These are phyloP conservation scores for Cinnamomum chago DNA, from an alignment of 164 flowering plant genomes.

Conservation along the genomic window DNA sequence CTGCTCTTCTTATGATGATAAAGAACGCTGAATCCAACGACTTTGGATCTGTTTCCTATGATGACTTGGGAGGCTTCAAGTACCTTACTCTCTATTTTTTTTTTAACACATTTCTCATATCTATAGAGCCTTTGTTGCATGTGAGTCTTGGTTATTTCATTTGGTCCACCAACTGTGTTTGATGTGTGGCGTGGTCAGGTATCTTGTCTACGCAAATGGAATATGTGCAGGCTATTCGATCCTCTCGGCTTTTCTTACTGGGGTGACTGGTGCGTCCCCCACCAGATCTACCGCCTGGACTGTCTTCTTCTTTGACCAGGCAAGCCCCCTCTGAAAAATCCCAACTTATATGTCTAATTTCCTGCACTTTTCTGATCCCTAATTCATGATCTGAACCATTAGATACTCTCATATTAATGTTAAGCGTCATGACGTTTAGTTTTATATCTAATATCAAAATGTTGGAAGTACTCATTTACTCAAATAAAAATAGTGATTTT, in stretches of 20 bases:
- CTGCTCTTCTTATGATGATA: conserved; percentile 75
- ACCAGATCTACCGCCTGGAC: conserved; percentile 66
- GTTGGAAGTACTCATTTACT: no score
- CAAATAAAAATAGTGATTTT: no score
- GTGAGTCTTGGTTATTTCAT: neutral
- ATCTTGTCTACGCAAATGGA: conserved; percentile 85
- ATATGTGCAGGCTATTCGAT: conserved; percentile 92
- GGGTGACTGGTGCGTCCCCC: conserved; percentile 53
- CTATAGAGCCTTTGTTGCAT: neutral
- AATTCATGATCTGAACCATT: no score
- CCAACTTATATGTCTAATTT: no score
- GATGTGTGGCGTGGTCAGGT: conserved; percentile 37
- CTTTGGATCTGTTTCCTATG: conserved; percentile 64
- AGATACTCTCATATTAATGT: no score
- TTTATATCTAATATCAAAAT: no score
- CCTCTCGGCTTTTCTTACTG: conserved; percentile 58
- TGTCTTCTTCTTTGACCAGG: conserved; percentile 87
- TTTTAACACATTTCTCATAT: neutral
- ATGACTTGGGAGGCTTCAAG: conserved; percentile 74
- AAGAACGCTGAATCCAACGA: conserved; percentile 57
- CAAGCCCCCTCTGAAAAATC: conserved; percentile 5
- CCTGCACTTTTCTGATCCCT: no score
- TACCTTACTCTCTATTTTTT: conserved; percentile 12
- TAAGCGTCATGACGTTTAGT: no score
- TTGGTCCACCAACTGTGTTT: neutral